These are phyloP conservation scores for Talaromyces ruber DNA, from an alignment of 495 filamentous ascomycete species.

Conservation along the genomic window DNA sequence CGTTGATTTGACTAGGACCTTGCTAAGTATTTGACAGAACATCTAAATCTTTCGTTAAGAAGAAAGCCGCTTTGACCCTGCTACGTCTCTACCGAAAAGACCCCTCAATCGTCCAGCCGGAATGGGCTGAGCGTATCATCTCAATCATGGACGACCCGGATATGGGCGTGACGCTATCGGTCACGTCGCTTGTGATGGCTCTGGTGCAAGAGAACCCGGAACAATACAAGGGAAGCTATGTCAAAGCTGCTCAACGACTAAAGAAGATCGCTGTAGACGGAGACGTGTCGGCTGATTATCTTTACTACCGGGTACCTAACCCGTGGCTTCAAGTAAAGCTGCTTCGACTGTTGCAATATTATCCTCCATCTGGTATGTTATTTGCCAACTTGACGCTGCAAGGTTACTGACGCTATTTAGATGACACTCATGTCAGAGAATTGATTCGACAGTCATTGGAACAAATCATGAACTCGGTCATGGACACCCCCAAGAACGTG, in stretches of 20 bases:
- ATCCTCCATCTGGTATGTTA: constrained; percentile 77
- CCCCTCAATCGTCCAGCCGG: constrained; percentile 82
- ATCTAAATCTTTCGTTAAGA: constrained; percentile 97
- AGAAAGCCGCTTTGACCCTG: constrained; percentile 96
- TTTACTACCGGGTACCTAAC: constrained; percentile 98
- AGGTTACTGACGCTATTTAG: constrained; percentile 32
- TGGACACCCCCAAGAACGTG: constrained; percentile 95
- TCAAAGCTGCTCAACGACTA: constrained; percentile 81
- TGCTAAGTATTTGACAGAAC: constrained; percentile 45
- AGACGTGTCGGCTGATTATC: constrained; percentile 78
- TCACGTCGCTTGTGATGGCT: constrained; percentile 95
- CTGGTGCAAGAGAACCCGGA: constrained; percentile 88
- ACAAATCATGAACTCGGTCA: constrained; percentile 79
- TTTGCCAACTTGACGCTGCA: not conserved
- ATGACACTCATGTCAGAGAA: constrained; percentile 84
- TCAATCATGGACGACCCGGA: constrained; percentile 96
- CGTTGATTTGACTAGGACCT: constrained; percentile 5
- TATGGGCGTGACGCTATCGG: constrained; percentile 88
- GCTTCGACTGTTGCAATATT: constrained; percentile 86
- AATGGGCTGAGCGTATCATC: constrained; percentile 97
- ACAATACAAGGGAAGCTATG: constrained; percentile 87
- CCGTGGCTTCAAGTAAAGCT: constrained; percentile 98
- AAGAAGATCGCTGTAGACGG: constrained; percentile 86
- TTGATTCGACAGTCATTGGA: constrained; percentile 89
- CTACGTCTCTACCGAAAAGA: constrained; percentile 93